phyloP scores from a whole-genome alignment of 345 rosid species.

The Arabis alpina region DNA sequence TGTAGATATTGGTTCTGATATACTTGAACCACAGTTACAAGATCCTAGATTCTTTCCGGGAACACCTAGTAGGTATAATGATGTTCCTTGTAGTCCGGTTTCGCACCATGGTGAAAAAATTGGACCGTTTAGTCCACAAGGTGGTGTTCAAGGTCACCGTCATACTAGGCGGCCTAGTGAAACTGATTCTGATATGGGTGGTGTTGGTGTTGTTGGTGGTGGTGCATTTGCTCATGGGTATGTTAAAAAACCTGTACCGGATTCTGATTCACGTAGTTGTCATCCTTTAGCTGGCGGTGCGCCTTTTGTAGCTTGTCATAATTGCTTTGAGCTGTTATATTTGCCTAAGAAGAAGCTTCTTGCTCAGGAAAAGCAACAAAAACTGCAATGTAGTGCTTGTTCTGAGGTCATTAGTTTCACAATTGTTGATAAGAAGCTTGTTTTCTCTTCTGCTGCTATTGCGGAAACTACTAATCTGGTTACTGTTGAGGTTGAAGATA shows the following conservation, averaged over 20 bases:
- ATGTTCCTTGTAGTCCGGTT: constrained; percentile 31
- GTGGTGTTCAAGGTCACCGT: constrained; percentile 33
- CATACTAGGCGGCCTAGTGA: constrained; percentile 46
- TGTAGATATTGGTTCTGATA: constrained; percentile 43
- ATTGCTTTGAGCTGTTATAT: constrained; percentile 62
- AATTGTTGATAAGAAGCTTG: constrained; percentile 50
- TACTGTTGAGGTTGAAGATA: constrained; percentile 29
- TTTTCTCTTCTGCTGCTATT: constrained; percentile 43
- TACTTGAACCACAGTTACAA: constrained; percentile 34
- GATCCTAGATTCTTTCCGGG: constrained; percentile 40
- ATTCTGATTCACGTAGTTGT: constrained; percentile 41
- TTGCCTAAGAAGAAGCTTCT: constrained; percentile 54
- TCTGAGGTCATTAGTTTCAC: constrained; percentile 48
- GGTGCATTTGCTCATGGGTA: constrained; percentile 47
- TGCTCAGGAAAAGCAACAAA: constrained; percentile 43
- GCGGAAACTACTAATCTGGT: constrained; percentile 30
- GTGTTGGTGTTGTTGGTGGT: constrained; percentile 9
- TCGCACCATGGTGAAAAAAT: constrained; percentile 10
- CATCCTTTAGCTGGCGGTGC: constrained; percentile 68
- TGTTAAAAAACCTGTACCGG: constrained; percentile 42
- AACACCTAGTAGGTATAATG: constrained; percentile 36
- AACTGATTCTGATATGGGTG: constrained; percentile 40
- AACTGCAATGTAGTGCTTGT: constrained; percentile 67
- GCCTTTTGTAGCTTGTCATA: constrained; percentile 64
- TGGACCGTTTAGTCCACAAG: constrained; percentile 31